Base-by-base conservation (phyloP, 139 green algal species). In the Closterium sp. region DNA sequence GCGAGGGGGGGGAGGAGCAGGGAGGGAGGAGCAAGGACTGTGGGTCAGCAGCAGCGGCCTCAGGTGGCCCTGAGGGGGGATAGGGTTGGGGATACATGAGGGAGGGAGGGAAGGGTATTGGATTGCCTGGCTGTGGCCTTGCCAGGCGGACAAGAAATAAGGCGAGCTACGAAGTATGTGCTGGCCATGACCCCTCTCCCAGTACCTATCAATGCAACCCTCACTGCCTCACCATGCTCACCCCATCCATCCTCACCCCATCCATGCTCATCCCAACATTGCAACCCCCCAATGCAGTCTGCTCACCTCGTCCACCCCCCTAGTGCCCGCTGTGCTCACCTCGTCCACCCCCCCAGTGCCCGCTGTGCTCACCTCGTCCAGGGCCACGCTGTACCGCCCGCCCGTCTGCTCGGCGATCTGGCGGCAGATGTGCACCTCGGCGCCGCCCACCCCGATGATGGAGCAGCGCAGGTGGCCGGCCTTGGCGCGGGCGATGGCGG, bases 391-490 rank as follows among this genome's bases (percentile, higher is more conserved):
- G 93, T 98, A 99, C 0, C 76, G 96, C n/a, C 98, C 97, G 3
- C 95, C 95, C 8, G 98, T 99, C 25, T 90, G 32, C 34, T 98
- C 90, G 0, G 95, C 88, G 28, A 98, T 94, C 1, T 92, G 81
- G 21, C 93, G 92, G 93, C 97, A 97, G 33, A 99, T 93, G 94
- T 97, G 95, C 31, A 99, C 19, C 90, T 98, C 96, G 2, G 96
- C 97, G 7, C 94, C 94, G 43, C 43, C 43, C 12, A 98, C 33
- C 23, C 96, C 96, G 3, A 98, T 90, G 10, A 98, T 90, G 1
- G 95, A 97, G 38, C 96, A 95, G 34, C 96, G 91, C 90, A 97
- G 92, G 85, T 93, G 89, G 8, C 95, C 93, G 31, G 87, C 55
- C 33, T 89, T 93, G 94, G 94, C 0, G 23, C 86, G 90, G 84